These are phyloP conservation scores for Monosporascus cannonballus DNA, from an alignment of 2,329 filamentous ascomycete species.

Conservation along the genomic window DNA sequence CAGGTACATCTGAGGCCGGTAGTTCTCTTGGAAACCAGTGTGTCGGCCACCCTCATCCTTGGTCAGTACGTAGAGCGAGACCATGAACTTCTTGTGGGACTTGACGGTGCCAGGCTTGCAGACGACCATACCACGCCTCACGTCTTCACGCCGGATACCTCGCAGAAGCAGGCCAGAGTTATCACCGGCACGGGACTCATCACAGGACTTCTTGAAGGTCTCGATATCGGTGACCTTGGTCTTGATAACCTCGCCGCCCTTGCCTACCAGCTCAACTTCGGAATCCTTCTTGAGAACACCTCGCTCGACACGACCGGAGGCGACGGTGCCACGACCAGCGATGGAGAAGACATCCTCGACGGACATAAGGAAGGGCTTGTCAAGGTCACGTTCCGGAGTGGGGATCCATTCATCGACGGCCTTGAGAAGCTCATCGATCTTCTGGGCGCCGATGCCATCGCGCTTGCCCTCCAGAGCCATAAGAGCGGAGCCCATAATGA, in stretches of 20 bases:
- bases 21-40: conserved; percentile 93
- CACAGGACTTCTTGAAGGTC: conserved; percentile 99
- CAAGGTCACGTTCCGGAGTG: conserved; percentile 84
- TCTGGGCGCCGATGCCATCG: conserved; percentile 77
- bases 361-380: conserved; percentile 99
- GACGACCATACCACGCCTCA: conserved; percentile 91
- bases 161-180: conserved; percentile 97
- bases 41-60: conserved; percentile 98
- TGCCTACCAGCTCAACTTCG: conserved; percentile 92
- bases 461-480: conserved; percentile 85
- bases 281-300: conserved; percentile 88
- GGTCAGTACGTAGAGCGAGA: conserved; percentile 92
- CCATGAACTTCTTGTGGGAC: conserved; percentile 85
- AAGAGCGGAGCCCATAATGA: conserved; percentile 93
- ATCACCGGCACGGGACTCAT: conserved; percentile 92
- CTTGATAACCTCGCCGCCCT: conserved; percentile 76
- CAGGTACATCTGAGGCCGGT: conserved; percentile 93
- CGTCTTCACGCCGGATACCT: conserved; percentile 92
- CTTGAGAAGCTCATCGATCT: conserved; percentile 86
- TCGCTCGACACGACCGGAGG: conserved; percentile 94
- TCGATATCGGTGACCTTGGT: conserved; percentile 99
- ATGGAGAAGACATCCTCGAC: conserved; percentile 92
- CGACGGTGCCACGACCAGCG: conserved; percentile 90
- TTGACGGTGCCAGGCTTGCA: conserved; percentile 77
- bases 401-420: conserved; percentile 96